Percentiles rank a stretch among this genome's conserved stretches.
These are phyloP conservation scores for Talaromyces islandicus DNA, from an alignment of 2,329 filamentous ascomycete species.

Conservation along the genomic window DNA sequence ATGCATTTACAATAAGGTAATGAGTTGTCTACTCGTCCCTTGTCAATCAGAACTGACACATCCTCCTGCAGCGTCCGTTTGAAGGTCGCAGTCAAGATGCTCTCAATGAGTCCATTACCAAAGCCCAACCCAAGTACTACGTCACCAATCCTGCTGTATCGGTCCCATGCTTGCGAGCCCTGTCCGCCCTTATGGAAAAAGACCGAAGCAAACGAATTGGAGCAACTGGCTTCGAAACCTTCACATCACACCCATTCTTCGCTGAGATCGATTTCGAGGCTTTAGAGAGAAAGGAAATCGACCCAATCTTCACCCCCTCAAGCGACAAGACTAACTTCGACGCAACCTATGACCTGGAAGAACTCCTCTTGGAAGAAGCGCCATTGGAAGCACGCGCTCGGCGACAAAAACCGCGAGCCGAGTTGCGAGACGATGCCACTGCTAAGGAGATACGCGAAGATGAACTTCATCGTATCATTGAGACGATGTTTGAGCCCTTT, in stretches of 20 bases:
- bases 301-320: constrained; percentile 86
- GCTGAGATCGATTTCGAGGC: constrained; percentile 74
- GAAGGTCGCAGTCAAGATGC: constrained; percentile 81
- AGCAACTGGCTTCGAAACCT: constrained; percentile 73
- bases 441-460: constrained; percentile 93
- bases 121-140: constrained; percentile 79
- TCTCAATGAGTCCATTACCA: constrained; percentile 73
- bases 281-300: constrained; percentile 78
- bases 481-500: constrained; percentile 88
- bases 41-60: neutral
- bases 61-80: constrained; percentile 66
- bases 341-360: constrained; percentile 94
- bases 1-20: constrained; percentile 93
- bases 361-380: constrained; percentile 87
- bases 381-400: constrained; percentile 87
- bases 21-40: neutral
- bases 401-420: constrained; percentile 87
- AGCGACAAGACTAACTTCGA: constrained; percentile 99
- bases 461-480: constrained; percentile 88
- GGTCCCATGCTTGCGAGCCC: constrained; percentile 80
- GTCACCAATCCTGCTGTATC: constrained; percentile 87
- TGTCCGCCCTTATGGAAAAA: constrained; percentile 73
- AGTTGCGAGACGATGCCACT: constrained; percentile 87
- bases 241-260: constrained; percentile 87
- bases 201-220: constrained; percentile 79